Evolutionary conservation across 192 early-diverging fungal species (phyloP).

Genomic region (Entophlyctis luteolus): DNA sequence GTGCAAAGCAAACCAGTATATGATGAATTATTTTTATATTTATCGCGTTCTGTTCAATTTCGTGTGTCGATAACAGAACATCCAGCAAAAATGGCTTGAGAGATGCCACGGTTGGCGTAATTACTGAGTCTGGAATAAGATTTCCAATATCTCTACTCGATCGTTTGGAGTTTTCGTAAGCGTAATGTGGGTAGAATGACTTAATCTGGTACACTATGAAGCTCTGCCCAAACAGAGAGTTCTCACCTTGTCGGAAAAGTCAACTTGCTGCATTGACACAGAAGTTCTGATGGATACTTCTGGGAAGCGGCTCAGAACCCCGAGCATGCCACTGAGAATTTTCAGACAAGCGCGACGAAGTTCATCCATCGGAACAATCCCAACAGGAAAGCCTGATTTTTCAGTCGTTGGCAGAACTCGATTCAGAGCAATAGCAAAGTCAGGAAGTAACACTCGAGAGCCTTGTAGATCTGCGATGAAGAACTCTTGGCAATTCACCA

Average conservation of each 20-base stretch:
- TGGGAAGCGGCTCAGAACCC: constrained; percentile 68
- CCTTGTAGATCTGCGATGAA: constrained; percentile 66
- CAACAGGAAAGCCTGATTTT: constrained; percentile 29
- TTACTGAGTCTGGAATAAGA: neutral
- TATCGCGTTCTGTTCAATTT: constrained; percentile 57
- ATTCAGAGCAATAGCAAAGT: constrained; percentile 66
- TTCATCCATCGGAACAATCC: constrained; percentile 52
- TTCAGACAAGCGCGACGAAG: constrained; percentile 64
- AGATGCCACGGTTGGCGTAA: constrained; percentile 21
- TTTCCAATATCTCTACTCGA: neutral
- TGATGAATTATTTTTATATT: constrained; percentile 67
- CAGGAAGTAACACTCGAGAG: constrained; percentile 65
- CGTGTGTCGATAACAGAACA: constrained; percentile 61
- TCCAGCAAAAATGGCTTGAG: constrained; percentile 68
- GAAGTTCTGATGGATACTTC: constrained; percentile 36
- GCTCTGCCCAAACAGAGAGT: neutral
- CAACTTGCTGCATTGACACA: constrained; percentile 15
- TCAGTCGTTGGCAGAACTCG: constrained; percentile 48
- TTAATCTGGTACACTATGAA: constrained; percentile 1
- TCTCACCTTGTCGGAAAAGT: constrained; percentile 12
- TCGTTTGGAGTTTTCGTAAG: neutral
- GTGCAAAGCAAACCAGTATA: constrained; percentile 64
- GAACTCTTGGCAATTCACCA: constrained; percentile 59
- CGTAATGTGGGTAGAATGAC: neutral
- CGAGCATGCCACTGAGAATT: constrained; percentile 61